These are phyloP conservation scores for Agrostemma githago DNA, from an alignment of 148 eudicot genomes.

Conservation along the genomic window DNA sequence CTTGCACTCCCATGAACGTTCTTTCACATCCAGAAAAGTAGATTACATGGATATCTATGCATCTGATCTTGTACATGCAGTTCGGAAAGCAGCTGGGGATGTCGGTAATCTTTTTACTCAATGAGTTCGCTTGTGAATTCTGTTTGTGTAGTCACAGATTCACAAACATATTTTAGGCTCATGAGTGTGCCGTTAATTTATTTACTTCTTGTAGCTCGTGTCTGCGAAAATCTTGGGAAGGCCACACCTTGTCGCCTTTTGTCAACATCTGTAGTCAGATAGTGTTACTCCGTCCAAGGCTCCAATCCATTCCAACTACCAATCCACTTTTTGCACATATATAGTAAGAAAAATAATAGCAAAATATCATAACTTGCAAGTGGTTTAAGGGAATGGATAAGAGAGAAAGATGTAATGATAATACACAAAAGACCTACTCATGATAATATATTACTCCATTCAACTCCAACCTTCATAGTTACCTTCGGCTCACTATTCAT, in stretches of 20 bases:
- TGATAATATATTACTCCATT: too few relatives aligned
- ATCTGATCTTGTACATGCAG: constrained; percentile 80
- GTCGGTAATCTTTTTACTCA: constrained; percentile 41
- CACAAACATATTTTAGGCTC: not conserved
- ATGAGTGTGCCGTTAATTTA: not conserved
- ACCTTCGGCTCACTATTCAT: too few relatives aligned
- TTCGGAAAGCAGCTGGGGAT: constrained; percentile 87
- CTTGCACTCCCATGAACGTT: constrained; percentile 44
- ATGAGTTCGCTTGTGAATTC: not conserved
- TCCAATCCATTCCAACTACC: too few relatives aligned
- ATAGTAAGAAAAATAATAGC: too few relatives aligned
- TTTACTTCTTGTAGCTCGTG: not conserved
- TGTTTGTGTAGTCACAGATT: not conserved
- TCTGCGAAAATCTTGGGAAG: not conserved
- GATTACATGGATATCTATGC: constrained; percentile 88
- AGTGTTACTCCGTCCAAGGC: not conserved
- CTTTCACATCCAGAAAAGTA: constrained; percentile 51
- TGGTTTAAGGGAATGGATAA: too few relatives aligned
- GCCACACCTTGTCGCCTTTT: not conserved
- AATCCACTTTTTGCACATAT: too few relatives aligned
- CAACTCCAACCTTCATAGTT: too few relatives aligned
- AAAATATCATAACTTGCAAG: too few relatives aligned
- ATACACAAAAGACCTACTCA: too few relatives aligned
- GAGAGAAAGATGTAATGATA: too few relatives aligned
- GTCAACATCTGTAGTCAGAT: not conserved